A percentile compares a stretch with the other conserved stretches of the same genome.
phyloP scores from a whole-genome alignment of 2,329 filamentous ascomycete genomes.

The Coniochaeta prunicola region DNA sequence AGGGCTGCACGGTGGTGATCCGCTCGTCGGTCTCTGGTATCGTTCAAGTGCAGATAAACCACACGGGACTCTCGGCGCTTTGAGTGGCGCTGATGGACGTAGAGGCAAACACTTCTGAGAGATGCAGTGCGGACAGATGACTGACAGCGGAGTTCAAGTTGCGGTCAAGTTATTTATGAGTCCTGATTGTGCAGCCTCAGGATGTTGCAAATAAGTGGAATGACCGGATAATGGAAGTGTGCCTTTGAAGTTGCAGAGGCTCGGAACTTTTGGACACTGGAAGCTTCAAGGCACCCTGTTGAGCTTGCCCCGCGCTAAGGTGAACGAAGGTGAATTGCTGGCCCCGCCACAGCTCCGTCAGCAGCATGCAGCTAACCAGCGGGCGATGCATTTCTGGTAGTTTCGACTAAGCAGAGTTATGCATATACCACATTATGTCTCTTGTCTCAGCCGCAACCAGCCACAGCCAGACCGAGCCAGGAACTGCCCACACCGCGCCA shows the following conservation, averaged over 20 bases:
- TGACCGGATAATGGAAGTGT: background rate
- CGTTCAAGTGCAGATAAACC: too few relatives aligned
- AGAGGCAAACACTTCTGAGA: background rate
- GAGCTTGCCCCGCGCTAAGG: background rate
- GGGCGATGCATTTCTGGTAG: background rate
- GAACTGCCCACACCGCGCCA: background rate
- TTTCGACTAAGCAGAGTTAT: background rate
- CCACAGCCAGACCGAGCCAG: background rate
- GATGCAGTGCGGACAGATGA: background rate
- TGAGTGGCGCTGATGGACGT: background rate
- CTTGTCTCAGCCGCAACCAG: background rate
- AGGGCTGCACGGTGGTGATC: background rate
- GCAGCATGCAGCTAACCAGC: background rate
- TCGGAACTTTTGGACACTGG: background rate
- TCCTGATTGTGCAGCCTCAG: background rate
- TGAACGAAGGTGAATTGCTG: background rate
- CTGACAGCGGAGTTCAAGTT: background rate
- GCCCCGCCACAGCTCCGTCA: background rate
- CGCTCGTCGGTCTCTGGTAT: background rate
- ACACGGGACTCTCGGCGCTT: background rate
- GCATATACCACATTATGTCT: background rate
- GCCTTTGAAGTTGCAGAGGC: background rate
- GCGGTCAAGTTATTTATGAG: background rate
- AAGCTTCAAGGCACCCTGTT: background rate
- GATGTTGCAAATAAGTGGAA: background rate